Base-by-base conservation (phyloP, 2,329 filamentous ascomycete species). In the Aspergillus sp. region DNA sequence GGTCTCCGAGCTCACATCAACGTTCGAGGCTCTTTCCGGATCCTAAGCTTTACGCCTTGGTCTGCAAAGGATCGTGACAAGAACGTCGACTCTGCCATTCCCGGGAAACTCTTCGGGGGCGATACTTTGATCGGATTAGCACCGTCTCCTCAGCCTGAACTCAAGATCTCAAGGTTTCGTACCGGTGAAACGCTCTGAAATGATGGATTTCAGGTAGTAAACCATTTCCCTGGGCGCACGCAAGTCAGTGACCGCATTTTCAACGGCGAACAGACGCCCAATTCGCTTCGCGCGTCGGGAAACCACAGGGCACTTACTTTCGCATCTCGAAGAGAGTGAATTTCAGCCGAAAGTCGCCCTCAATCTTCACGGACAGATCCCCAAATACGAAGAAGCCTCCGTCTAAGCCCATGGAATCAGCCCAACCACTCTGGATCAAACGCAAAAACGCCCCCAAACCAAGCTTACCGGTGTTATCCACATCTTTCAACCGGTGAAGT, bases 371-470 rank as follows among this genome's bases (percentile, higher is more conserved):
- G 0, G 89, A 94, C 19, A 96, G 77, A 69, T 96, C 90, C 4
- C 88, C 88, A 70, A 95, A 95, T n/a, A 95, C 86, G 65, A 95
- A 95, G 73, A 91, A 95, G 1, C 86, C 90, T 10, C 88, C 88
- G 70, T 94, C 89, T 75, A 54, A 47, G 56, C 17, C 19, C 32
- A 16, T 11, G 9, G 35, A 17, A 38, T 38, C 11, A 38, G 35
- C 35, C 16, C 26, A 20, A 20, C 7, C 40, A 14, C 24, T 30
- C 26, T 30, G 26, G 10, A 30, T 30, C 26, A 30, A 3, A 22
- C 17, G 4, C 9, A 5, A 19, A 13, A 17, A 30, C 4, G 14
- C n/a, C 13, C 19, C 14, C 14, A 19, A 4, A 36, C 13, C 26
- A 22, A 22, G 66, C 68, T 63, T 64, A 81, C 79, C 79, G 53